Evolutionary conservation across 139 green algal genomes (phyloP).

Genomic region (Coelastrella sp.): DNA sequence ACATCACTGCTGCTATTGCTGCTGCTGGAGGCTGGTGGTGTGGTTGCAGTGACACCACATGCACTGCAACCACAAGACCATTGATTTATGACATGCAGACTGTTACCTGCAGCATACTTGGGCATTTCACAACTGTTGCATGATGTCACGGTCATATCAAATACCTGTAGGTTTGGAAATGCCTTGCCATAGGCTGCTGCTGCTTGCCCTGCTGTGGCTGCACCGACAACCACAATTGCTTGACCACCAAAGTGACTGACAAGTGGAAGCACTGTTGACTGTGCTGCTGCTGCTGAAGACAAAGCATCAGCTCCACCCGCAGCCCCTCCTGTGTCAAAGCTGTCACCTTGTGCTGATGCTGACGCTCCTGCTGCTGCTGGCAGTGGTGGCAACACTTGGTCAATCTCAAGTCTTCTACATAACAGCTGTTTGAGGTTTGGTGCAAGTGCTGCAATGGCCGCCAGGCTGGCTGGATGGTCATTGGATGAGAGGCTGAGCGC

Average conservation of each 20-base stretch:
- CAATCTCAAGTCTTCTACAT: slow-evolving; percentile 19
- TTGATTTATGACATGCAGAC: too few species aligned
- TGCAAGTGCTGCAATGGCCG: slow-evolving; percentile 13
- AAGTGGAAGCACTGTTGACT: background rate
- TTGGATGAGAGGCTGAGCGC: background rate
- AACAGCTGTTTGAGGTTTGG: slow-evolving; percentile 23
- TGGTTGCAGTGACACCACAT: too few species aligned
- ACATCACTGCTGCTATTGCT: too few species aligned
- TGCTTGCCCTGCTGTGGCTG: background rate
- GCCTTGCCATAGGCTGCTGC: background rate
- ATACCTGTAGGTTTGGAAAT: background rate
- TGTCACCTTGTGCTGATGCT: background rate
- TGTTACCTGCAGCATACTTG: too few species aligned
- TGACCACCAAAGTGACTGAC: slow-evolving; percentile 29
- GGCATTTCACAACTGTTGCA: background rate
- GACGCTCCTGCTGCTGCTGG: background rate
- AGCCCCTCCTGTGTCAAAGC: background rate
- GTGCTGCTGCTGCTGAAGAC: background rate
- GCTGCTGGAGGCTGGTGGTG: too few species aligned
- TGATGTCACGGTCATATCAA: background rate
- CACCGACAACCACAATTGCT: background rate
- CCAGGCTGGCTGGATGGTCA: background rate
- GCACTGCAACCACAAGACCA: too few species aligned
- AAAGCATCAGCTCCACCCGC: background rate
- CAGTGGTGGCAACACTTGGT: background rate